Base-by-base conservation (phyloP, 1,284 basidiomycete species). In the Filobasidium uniguttulatum region DNA sequence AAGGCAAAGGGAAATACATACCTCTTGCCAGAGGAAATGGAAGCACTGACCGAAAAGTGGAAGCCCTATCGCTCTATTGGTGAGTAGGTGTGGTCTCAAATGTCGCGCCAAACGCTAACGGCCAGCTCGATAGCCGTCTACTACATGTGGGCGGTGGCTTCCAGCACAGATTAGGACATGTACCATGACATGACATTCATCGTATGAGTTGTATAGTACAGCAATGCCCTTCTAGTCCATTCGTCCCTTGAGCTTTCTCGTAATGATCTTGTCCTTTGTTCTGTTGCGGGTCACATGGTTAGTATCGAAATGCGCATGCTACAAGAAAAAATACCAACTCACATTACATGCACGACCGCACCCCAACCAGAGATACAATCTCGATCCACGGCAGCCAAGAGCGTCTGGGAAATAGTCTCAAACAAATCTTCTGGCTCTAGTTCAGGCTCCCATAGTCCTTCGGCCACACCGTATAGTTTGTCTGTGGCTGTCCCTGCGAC, bases 281-380 rank as follows among this genome's bases (percentile, higher is more conserved):
- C 87, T 91, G 61, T 17, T 3, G 5, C 12, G 2, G 10, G 9
- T 7, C 15, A 22, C 1, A n/a, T 3, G 29, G 43, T n/a, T 44
- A 40, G 20, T 19, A 2, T 20, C n/a, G 1, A 12, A 6, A 15
- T 34, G 17, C 38, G 7, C 19, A 4, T 17, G 10, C 5, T 15
- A 9, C 34, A 1, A 26, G 14, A 40, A 22, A 25, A 7, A 7
- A 5, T 14, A 7, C 17, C 1, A 7, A 77, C 89, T 78, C 69
- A 96, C 88, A 99, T 85, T 55, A 98, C 74, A 74, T 96, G 85
- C 45, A 99, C 93, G 41, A 94, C 72, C 30, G 83, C 89, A 44
- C 94, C 94, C 90, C 89, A 97, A 56, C 94, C 94, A 50, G 89
- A 94, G 66, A 83, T 86, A 15, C 94, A 90, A 69, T 98, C 94